Evolutionary conservation across 2,329 filamentous ascomycete species (phyloP), one percentile per base, ranked within the genome.

Genomic region (Colletotrichum lindemuthianum): DNA sequence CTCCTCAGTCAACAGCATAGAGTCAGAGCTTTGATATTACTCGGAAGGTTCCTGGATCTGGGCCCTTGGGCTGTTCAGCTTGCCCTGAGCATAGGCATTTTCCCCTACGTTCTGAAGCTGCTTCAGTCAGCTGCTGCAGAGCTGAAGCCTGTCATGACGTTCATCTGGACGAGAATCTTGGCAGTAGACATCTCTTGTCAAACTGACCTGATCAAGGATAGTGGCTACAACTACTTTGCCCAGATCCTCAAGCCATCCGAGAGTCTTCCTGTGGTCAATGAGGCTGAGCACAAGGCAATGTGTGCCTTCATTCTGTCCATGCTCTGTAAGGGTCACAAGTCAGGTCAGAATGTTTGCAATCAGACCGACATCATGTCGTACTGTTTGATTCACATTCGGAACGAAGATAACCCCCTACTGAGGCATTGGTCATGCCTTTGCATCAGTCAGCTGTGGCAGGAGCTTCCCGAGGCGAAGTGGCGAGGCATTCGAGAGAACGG

Each of bases 21-120:
- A 70, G 87, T 99, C 33, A 86, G 96, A 53, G 96, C 96, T 13
- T 84, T 99, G 67, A 96, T 99, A 56, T 81, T 99, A 7, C 84
- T 99, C 0, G 96, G 94, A 63, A 92, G 93, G 69, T 99, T 99
- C 76, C 82, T 99, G 16, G 96, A 99, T 72, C 86, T 98, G 43
- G 96, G 96, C 0, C 96, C 96, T 0, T 99, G 96, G 96, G 96
- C 96, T 36, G 96, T 99, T n/a, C 96, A 98, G 75, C 87, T 99
- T 44, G 96, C 96, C 13, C 84, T 99, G 13, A 97, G 94, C 76
- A 99, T 99, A 67, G 96, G 96, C 32, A 99, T 99, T 67, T 99
- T 99, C 77, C 96, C 96, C 0, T 99, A 99, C 74, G 96, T 99
- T n/a, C 82, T 99, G 39, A 99, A 99, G 78, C 83, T 99, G 33